A percentile compares a stretch with the other conserved stretches of the same genome.
Conservation (phyloP, 2,329 filamentous ascomycete genomes). For the Arachnomyces sp. region DNA sequence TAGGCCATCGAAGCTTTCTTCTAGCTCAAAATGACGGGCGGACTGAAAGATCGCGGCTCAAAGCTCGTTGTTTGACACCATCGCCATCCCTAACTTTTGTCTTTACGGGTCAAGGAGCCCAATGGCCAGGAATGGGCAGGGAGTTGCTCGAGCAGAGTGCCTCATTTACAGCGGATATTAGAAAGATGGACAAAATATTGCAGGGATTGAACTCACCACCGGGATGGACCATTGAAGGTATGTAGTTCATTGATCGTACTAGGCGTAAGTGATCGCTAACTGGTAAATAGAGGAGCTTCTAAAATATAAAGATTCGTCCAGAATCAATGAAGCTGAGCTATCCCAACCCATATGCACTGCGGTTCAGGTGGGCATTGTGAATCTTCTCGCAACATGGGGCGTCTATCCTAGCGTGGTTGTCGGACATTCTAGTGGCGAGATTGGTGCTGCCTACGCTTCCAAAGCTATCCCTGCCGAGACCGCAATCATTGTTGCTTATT, state of each 20-base stretch:
- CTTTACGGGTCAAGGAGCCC: background rate
- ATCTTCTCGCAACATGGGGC: background rate
- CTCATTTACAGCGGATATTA: background rate
- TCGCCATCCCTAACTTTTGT: background rate
- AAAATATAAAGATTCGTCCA: background rate
- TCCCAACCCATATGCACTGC: too few relatives aligned
- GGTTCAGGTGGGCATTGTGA: background rate
- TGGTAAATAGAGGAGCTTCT: background rate
- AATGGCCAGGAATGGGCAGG: background rate
- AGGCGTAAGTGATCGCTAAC: constrained; percentile 5
- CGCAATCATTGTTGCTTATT: constrained; percentile 11
- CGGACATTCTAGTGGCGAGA: constrained; percentile 26
- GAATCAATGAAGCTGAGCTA: background rate
- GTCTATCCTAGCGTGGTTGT: constrained; percentile 11
- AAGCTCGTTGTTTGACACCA: background rate
- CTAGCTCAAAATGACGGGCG: background rate
- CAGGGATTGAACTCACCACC: background rate
- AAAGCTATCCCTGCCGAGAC: constrained; percentile 2
- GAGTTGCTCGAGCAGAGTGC: background rate
- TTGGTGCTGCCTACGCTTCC: constrained; percentile 19
- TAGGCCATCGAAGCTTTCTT: constrained; percentile 14
- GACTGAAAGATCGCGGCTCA: background rate
- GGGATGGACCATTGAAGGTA: background rate
- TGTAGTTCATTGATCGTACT: constrained; percentile 5
- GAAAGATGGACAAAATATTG: too few relatives aligned